Conservation (phyloP, 2,329 filamentous ascomycete species). For the Alternaria brassicae region DNA sequence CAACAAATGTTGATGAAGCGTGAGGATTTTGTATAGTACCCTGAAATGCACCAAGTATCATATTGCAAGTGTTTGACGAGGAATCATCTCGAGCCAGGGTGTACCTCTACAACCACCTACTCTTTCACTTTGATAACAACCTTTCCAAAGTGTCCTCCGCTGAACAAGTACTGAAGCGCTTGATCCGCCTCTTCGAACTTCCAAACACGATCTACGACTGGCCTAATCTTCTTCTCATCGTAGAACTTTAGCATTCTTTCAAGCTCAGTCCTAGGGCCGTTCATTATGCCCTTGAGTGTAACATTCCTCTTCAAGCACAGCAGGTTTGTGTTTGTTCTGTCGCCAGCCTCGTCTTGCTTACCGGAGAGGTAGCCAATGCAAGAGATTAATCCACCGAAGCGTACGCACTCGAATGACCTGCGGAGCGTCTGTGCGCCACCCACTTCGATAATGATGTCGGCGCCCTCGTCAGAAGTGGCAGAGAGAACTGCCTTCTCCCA, state of each 20-base stretch:
- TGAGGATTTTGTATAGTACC: too few relatives aligned
- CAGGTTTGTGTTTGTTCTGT: slow-evolving; percentile 67
- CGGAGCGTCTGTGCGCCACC: slow-evolving; percentile 60
- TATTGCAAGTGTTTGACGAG: background rate
- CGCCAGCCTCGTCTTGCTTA: slow-evolving; percentile 63
- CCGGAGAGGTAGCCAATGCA: slow-evolving; percentile 56
- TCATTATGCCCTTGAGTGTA: slow-evolving; percentile 66
- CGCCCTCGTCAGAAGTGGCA: slow-evolving; percentile 52
- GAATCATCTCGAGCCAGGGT: background rate
- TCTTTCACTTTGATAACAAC: slow-evolving; percentile 46
- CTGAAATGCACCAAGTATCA: too few relatives aligned
- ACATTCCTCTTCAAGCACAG: slow-evolving; percentile 60
- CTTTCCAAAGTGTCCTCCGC: slow-evolving; percentile 52
- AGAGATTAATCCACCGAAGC: slow-evolving; percentile 52
- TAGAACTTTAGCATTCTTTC: slow-evolving; percentile 55
- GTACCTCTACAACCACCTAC: background rate
- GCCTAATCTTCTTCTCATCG: slow-evolving; percentile 50
- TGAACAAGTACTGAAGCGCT: slow-evolving; percentile 40
- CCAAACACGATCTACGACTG: slow-evolving; percentile 53
- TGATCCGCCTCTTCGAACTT: slow-evolving; percentile 45
- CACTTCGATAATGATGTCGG: slow-evolving; percentile 60
- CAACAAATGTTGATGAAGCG: background rate
- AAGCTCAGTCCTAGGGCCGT: slow-evolving; percentile 66
- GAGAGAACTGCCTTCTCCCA: slow-evolving; percentile 67
- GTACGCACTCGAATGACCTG: slow-evolving; percentile 54